phyloP scores from a whole-genome alignment of 805 yeast genomes.

The Ogataea ganodermae region DNA sequence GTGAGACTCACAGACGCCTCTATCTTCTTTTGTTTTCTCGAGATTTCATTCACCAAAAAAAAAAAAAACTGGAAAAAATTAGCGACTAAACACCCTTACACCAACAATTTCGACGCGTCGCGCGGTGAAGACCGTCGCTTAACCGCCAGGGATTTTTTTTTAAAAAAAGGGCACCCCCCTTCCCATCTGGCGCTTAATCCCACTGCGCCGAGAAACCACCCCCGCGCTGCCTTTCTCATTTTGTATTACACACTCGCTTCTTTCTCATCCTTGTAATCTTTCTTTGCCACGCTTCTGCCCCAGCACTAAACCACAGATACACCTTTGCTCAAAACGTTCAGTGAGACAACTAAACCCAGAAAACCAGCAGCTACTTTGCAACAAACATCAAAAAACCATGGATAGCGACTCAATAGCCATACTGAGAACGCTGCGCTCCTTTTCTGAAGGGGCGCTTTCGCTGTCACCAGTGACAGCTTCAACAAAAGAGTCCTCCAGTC shows the following conservation, averaged over 20 bases:
- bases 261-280: too few relatives aligned
- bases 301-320: background rate
- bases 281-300: background rate
- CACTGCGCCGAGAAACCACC: too few relatives aligned
- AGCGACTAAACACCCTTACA: background rate
- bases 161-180: background rate
- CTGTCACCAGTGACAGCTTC: conserved; percentile 6
- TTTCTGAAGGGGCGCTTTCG: conserved; percentile 5
- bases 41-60: conserved; percentile 1
- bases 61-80: background rate
- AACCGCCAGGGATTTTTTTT: background rate
- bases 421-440: background rate
- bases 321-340: background rate
- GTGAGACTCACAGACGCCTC: too few relatives aligned
- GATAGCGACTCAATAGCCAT: background rate
- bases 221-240: too few relatives aligned
- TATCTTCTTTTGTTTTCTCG: background rate
- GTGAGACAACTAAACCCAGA: background rate
- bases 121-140: too few relatives aligned
- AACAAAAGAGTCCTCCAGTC: background rate
- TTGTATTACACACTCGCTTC: too few relatives aligned
- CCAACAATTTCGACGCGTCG: background rate
- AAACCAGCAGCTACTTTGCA: background rate
- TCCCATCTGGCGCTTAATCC: background rate
- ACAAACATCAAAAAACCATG: conserved; percentile 2